Base-by-base conservation (phyloP, 305 asterid species). In the Galium porrigens region DNA sequence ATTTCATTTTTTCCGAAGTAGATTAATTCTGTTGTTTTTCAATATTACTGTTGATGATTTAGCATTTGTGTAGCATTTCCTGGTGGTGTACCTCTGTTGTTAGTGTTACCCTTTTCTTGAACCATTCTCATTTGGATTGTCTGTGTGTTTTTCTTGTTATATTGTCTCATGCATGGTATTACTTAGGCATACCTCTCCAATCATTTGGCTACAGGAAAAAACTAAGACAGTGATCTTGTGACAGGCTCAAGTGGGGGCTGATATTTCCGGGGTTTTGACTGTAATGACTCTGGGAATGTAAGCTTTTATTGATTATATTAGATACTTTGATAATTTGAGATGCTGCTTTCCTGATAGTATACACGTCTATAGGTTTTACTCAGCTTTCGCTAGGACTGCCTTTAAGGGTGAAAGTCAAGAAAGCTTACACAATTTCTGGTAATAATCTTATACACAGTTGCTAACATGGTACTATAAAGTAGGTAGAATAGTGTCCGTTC, bases 251-350 rank as follows among this genome's bases (percentile, higher is more conserved):
- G 86, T 85, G 82, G 96, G 84, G 62, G 79, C 86, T 75, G 85
- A 72, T 55, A 58, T 82, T 68, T 92, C 99, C 66, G 99, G 99
- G 63, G 96, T 92, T 67, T 81, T 92, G 86, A 79, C 99, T 18
- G 97, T 92, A 81, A 92, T 92, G 99, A 86, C 95, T 66, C 70
- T 92, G 73, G 99, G 99, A 65, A 86, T 92, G 99, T 92, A 87
- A 74, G 99, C 74, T 46, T 70, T 60, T 10, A n/a, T 64, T 42
- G 55, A 63, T 77, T 70, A 39, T 57, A 20, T 70, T 56, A 44
- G 55, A 58, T 77, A 72, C 4, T 62, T 18, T 74, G 48, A 68
- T n/a, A 63, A 60, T 64, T 76, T 53, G 63, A 42, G 65, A 63
- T 73, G 72, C 64, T 30, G 63, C 77, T 73, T 11, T 59, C 65